Evolutionary conservation across 495 filamentous ascomycete genomes (phyloP).

Genomic region (Penicillium steckii): DNA sequence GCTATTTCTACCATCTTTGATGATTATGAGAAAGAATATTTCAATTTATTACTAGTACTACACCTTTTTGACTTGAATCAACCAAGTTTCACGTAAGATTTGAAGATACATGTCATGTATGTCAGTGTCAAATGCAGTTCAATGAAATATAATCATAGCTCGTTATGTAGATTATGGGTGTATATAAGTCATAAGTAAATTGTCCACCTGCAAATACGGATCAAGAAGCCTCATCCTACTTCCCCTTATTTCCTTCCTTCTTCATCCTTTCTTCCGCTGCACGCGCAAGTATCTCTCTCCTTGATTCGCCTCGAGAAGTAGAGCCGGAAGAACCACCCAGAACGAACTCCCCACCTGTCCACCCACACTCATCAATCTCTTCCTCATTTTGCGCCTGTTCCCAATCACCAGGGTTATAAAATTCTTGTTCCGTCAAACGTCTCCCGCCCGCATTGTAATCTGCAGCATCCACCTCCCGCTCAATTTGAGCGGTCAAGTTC

Average conservation of each 20-base stretch:
- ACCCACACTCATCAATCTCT: conserved; percentile 73
- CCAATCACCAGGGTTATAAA: conserved; percentile 65
- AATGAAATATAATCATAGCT: neutral
- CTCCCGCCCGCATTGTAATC: conserved; percentile 74
- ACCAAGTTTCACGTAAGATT: no score
- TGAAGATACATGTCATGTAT: no score
- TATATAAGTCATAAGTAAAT: neutral
- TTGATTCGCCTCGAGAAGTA: conserved; percentile 38
- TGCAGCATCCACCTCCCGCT: conserved; percentile 74
- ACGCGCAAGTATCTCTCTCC: conserved; percentile 71
- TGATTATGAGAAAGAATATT: no score
- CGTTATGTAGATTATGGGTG: neutral
- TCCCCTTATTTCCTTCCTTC: conserved; percentile 46
- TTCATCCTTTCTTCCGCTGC: conserved; percentile 73
- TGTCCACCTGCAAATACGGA: neutral
- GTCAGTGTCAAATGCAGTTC: neutral
- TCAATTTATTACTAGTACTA: neutral
- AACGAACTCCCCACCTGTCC: conserved; percentile 85
- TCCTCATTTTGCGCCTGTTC: conserved; percentile 45
- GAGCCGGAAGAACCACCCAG: conserved; percentile 57
- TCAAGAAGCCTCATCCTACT: conserved; percentile 22
- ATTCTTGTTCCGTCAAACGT: conserved; percentile 62
- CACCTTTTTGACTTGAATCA: no score
- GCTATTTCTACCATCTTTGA: neutral
- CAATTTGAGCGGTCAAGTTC: conserved; percentile 80